Conservation (phyloP, 2,329 filamentous ascomycete genomes). For the Beauveria rudraprayagi region DNA sequence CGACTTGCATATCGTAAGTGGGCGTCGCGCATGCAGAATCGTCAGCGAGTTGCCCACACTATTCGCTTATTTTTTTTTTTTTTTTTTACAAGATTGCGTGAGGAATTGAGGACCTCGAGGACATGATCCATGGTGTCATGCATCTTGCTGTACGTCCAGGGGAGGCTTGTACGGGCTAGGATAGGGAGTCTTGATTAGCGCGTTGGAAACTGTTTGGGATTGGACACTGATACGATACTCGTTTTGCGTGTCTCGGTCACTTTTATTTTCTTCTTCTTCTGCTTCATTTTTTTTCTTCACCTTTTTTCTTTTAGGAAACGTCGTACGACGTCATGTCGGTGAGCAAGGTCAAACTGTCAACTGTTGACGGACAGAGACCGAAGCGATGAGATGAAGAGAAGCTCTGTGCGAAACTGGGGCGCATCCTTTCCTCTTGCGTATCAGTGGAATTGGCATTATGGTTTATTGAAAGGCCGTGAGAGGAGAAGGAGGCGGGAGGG, state of each 20-base stretch:
- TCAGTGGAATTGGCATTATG: not conserved
- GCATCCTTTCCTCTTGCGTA: not conserved
- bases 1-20: not conserved
- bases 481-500: not conserved
- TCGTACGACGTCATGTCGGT: not conserved
- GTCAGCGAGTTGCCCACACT: not conserved
- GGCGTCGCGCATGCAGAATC: not conserved
- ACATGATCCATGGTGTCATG: not conserved
- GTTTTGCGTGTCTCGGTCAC: not conserved
- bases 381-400: not conserved
- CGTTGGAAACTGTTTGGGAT: not conserved
- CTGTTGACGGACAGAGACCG: not conserved
- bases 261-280: not conserved
- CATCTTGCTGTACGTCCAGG: not conserved
- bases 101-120: no score
- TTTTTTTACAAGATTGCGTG: not conserved
- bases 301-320: no score
- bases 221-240: not conserved
- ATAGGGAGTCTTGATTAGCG: not conserved
- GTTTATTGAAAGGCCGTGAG: not conserved
- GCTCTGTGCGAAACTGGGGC: constrained; percentile 1
- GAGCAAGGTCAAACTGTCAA: not conserved
- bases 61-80: not conserved
- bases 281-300: no score
- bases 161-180: not conserved